Conservation (phyloP, 2,329 filamentous ascomycete species). For the Alternaria metachromatica region DNA sequence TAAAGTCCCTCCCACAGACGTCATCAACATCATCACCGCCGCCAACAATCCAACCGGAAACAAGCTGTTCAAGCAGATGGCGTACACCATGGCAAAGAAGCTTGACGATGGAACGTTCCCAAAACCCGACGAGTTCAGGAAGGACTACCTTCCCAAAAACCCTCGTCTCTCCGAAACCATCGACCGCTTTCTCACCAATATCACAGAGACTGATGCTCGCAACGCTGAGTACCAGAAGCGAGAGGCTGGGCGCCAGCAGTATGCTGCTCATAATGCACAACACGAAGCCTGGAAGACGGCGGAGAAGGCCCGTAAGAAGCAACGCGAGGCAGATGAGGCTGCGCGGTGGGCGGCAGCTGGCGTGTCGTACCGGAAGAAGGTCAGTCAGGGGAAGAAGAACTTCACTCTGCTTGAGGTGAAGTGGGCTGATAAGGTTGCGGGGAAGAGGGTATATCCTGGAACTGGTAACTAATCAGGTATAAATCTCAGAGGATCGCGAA, state of each 20-base stretch:
- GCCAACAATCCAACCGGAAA: neutral
- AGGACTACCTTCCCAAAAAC: neutral
- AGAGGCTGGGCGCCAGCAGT: neutral
- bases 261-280: neutral
- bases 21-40: conserved; percentile 4
- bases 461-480: neutral
- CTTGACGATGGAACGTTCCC: neutral
- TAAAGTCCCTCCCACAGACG: neutral
- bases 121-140: neutral
- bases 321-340: neutral
- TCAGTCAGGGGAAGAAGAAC: neutral
- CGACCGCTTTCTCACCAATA: neutral
- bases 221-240: neutral
- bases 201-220: neutral
- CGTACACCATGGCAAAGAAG: neutral
- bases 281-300: neutral
- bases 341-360: neutral
- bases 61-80: conserved; percentile 12
- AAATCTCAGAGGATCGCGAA: no score
- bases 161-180: neutral
- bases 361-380: conserved; percentile 4
- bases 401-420: neutral
- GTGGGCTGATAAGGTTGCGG: neutral
- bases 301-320: neutral
- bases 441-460: neutral